These are phyloP conservation scores for Sarocladiaceae sp. DNA, from an alignment of 2,329 filamentous ascomycete species.

Conservation along the genomic window DNA sequence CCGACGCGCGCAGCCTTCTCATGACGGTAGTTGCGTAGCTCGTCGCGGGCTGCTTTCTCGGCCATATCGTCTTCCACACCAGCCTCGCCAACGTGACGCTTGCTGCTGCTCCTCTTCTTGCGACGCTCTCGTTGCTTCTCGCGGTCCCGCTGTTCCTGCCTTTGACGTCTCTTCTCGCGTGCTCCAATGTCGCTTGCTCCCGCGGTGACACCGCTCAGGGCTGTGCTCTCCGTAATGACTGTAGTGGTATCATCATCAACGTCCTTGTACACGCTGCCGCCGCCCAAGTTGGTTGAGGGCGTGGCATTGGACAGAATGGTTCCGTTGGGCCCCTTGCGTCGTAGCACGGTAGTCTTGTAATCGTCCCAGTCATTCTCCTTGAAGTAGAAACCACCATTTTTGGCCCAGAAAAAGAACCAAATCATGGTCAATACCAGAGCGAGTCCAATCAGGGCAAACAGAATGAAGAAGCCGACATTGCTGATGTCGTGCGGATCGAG, in stretches of 20 bases:
- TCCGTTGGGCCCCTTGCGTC: conserved; percentile 85
- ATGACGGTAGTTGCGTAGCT: conserved; percentile 78
- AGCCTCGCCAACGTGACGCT: conserved; percentile 50
- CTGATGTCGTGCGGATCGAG: conserved; percentile 54
- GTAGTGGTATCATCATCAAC: conserved; percentile 49
- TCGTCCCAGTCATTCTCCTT: conserved; percentile 90
- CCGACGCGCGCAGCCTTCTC: conserved; percentile 85
- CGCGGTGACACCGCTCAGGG: conserved; percentile 51
- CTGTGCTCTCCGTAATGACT: conserved; percentile 39
- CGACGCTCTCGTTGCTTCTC: conserved; percentile 29
- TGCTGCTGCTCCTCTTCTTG: conserved; percentile 37
- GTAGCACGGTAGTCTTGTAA: conserved; percentile 91
- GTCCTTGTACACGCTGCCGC: conserved; percentile 78
- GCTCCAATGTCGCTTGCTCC: conserved; percentile 52
- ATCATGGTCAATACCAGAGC: conserved; percentile 71
- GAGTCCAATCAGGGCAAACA: conserved; percentile 81
- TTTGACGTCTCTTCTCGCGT: conserved; percentile 53
- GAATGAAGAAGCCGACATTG: conserved; percentile 71
- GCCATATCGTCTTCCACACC: conserved; percentile 60
- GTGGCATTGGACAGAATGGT: conserved; percentile 81
- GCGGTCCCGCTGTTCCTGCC: conserved; percentile 42
- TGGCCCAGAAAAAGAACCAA: conserved; percentile 99
- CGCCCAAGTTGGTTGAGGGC: conserved; percentile 77
- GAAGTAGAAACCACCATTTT: conserved; percentile 91
- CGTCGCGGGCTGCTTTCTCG: conserved; percentile 59